A percentile compares a stretch with the other conserved stretches of the same genome.
Evolutionary conservation across 2,329 filamentous ascomycete genomes (phyloP).

Genomic region (Epichloe gansuensis): DNA sequence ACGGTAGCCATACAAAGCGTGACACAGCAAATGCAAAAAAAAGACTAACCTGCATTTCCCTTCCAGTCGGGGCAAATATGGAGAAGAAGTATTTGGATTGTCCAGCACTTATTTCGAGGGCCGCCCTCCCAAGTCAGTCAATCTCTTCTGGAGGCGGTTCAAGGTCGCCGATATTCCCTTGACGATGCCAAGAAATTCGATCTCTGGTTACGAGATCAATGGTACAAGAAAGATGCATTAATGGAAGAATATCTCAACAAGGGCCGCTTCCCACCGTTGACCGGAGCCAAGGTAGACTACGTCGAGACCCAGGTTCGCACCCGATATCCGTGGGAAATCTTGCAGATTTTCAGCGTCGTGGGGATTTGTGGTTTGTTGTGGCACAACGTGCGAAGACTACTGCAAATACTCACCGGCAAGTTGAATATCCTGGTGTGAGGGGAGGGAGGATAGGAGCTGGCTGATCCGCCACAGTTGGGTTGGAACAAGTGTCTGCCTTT

Average conservation of each 20-base stretch:
- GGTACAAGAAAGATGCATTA: conserved; percentile 84
- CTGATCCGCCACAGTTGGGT: no score
- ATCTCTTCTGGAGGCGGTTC: conserved; percentile 92
- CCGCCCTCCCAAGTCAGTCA: conserved; percentile 83
- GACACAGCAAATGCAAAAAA: neutral
- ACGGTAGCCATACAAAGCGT: neutral
- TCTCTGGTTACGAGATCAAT: conserved; percentile 70
- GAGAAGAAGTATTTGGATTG: conserved; percentile 84
- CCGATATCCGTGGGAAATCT: conserved; percentile 40
- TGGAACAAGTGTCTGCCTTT: no score
- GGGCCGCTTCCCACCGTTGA: conserved; percentile 66
- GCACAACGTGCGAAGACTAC: conserved; percentile 23
- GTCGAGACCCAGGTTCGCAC: conserved; percentile 49
- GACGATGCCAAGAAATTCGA: conserved; percentile 66
- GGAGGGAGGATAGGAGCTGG: neutral
- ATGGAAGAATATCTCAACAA: conserved; percentile 72
- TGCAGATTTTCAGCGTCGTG: conserved; percentile 40
- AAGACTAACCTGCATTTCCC: conserved; percentile 4
- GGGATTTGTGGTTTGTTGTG: conserved; percentile 31
- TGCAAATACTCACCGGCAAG: conserved; percentile 11
- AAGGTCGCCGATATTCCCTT: conserved; percentile 70
- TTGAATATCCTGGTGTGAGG: conserved; percentile 8
- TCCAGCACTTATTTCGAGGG: conserved; percentile 81
- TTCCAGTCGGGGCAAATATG: conserved; percentile 60
- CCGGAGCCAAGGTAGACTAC: conserved; percentile 33